phyloP scores from a whole-genome alignment of 2,329 filamentous ascomycete species.

The Chaetothyriales sp. region DNA sequence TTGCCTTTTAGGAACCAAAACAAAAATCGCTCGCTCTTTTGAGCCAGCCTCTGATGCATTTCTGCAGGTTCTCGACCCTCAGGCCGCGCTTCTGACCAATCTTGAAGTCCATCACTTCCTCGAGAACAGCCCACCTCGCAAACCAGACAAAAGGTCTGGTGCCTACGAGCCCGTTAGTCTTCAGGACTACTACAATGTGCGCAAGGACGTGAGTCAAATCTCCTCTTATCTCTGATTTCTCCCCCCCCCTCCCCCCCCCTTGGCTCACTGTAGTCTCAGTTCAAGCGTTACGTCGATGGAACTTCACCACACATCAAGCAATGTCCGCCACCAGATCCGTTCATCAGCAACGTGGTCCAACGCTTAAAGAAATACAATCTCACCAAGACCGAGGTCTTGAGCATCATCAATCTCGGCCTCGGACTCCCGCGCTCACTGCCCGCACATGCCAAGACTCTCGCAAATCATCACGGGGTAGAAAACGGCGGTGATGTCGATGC shows the following conservation, averaged over 20 bases:
- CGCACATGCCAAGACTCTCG: background rate
- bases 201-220: conserved; percentile 28
- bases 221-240: background rate
- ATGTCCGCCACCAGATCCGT: conserved; percentile 26
- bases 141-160: conserved; percentile 10
- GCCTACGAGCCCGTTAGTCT: conserved; percentile 26
- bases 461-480: background rate
- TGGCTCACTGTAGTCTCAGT: conserved; percentile 4
- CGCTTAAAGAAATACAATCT: conserved; percentile 28
- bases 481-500: background rate
- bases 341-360: conserved; percentile 25
- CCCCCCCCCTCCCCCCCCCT: background rate
- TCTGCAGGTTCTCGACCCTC: conserved; percentile 30
- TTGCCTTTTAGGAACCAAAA: background rate
- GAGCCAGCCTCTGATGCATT: background rate
- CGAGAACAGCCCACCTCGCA: conserved; percentile 28
- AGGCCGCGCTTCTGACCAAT: conserved; percentile 32
- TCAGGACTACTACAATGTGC: conserved; percentile 33
- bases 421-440: conserved; percentile 19
- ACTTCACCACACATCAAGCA: conserved; percentile 9
- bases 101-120: conserved; percentile 32
- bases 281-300: conserved; percentile 7
- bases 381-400: conserved; percentile 34
- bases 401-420: conserved; percentile 33
- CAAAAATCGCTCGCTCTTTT: background rate